Evolutionary conservation across 2,329 filamentous ascomycete genomes (phyloP), one percentile per base, ranked within the genome.

Genomic region (Xylariaceae sp.): DNA sequence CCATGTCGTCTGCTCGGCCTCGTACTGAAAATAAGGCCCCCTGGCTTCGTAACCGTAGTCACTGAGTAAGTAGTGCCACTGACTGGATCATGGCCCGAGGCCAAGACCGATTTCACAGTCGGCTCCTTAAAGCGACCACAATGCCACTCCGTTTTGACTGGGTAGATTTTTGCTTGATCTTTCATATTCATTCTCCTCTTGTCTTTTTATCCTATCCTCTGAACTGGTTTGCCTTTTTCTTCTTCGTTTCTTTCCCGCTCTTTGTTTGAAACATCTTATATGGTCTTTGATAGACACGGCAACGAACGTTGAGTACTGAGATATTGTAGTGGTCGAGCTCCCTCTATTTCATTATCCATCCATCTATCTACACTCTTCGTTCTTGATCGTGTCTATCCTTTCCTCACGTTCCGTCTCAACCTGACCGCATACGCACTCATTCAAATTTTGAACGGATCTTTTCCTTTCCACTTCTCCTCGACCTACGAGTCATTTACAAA

Each of bases 281-380:
- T 33, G n/a, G 49, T 60, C 58, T 60, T 60, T 60, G 58, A 60
- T 47, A 60, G 58, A 60, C 49, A 50, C 53, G 45, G 45, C 6
- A 12, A 31, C n/a, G 53, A 48, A 23, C 21, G 14, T 57, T 50
- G 33, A 28, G 47, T 53, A 43, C 28, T 45, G 39, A 34, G 53
- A 57, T 57, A 60, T 21, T 23, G 49, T 43, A 29, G 44, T 36
- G 28, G 37, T 57, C 46, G 39, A 23, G 36, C 36, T 26, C 44
- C 46, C 33, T 19, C 17, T 40, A 51, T 34, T 28, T 45, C 37
- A 49, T 16, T 44, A 39, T 34, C 43, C 29, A 55, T 48, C 31
- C 34, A 45, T 36, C 23, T 41, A 37, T 37, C 21, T 47, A 23
- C 26, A 23, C 31, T 43, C 49, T 61, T 36, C 21, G 36, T 62